Base-by-base conservation (phyloP, 257 asterid species). In the Capsicum chinense region DNA sequence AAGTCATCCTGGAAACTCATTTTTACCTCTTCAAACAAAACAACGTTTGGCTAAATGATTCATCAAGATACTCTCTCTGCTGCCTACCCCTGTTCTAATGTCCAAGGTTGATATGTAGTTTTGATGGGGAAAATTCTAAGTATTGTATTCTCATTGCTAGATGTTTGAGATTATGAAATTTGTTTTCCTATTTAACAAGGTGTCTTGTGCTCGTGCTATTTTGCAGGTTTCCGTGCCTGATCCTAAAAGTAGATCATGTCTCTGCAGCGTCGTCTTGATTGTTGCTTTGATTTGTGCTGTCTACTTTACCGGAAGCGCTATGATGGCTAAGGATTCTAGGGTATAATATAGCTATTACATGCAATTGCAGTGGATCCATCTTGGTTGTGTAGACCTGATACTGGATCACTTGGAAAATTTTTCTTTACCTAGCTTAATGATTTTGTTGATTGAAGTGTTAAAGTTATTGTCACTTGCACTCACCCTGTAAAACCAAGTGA, bases 241-340 rank as follows among this genome's bases (percentile, higher is more conserved):
- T 87, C 83, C 91, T 73, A 94, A 89, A 88, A 86, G 88, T 63
- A 89, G 92, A 85, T 87, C 93, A 82, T 90, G 87, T 68, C 85
- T 92, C 73, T 92, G 90, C 89, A 86, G 92, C 88, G 87, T 94
- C 79, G 54, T 91, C 66, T 16, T 92, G 21, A 79, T 89, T 13
- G 88, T 89, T 71, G 84, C 92, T 80, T 84, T 92, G 92, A 37
- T 95, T 79, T 93, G 85, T 81, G 91, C 90, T n/a, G 89, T 88
- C 87, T 94, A 90, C 92, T 90, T 94, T 80, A 57, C 90, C 14
- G 89, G 95, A 42, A 87, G 87, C 80, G 91, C 92, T 42, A 90
- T 93, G 88, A 82, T 94, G 47, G 88, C 89, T 59, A 90, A 82
- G 85, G 92, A 92, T 80, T 83, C 81, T 37, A 82, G 74, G 92